Evolutionary conservation across 1,139 yeast genomes (phyloP).

Genomic region (Blastobotrys arbuscula): DNA sequence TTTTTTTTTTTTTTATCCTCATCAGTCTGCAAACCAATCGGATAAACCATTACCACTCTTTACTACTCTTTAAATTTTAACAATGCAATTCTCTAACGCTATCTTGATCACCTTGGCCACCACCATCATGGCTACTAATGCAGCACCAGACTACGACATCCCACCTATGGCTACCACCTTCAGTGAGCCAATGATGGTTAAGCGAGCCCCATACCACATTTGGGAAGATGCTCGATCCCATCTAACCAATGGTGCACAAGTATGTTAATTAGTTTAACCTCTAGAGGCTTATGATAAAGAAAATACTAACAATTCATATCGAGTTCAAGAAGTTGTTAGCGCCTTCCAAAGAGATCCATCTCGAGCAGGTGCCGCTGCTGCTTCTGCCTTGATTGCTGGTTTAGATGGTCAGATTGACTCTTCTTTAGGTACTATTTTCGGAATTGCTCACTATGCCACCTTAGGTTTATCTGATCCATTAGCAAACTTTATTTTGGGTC

Average conservation of each 20-base stretch:
- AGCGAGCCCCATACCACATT: constrained; percentile 2
- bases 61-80: neutral
- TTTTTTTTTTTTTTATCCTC: neutral
- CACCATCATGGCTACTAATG: neutral
- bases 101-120: constrained; percentile 4
- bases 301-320: constrained; percentile 24
- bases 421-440: constrained; percentile 24
- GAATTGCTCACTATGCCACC: constrained; percentile 24
- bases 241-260: constrained; percentile 23
- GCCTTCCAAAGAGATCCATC: constrained; percentile 20
- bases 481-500: constrained; percentile 27
- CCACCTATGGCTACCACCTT: neutral
- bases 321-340: constrained; percentile 19
- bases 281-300: no score
- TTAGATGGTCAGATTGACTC: constrained; percentile 33
- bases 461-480: constrained; percentile 25
- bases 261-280: constrained; percentile 20
- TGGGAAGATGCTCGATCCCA: constrained; percentile 2
- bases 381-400: constrained; percentile 28
- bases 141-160: neutral
- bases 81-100: constrained; percentile 4
- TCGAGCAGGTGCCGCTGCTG: constrained; percentile 24
- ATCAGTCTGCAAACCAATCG: neutral
- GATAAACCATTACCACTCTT: neutral
- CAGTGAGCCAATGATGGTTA: neutral